Conservation (phyloP, 1,139 yeast species). For the Candida smagusa region DNA sequence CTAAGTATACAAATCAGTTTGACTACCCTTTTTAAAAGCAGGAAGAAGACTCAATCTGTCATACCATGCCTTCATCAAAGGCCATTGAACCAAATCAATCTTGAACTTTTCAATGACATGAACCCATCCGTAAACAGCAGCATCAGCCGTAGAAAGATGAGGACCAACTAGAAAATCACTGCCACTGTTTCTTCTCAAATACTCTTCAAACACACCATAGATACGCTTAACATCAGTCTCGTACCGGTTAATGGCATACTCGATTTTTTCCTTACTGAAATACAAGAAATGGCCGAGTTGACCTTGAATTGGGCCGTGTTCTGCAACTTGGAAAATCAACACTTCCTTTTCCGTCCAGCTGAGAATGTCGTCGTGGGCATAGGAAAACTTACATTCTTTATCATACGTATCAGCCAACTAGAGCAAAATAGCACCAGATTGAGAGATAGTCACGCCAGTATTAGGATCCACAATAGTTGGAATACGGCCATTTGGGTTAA, state of each 20-base stretch:
- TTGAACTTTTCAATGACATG: constrained; percentile 15
- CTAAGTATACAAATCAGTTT: background rate
- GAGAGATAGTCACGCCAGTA: constrained; percentile 45
- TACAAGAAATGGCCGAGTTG: constrained; percentile 48
- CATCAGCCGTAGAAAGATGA: constrained; percentile 53
- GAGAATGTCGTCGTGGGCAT: constrained; percentile 37
- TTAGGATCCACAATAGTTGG: constrained; percentile 52
- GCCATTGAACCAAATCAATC: constrained; percentile 41
- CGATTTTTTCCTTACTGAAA: constrained; percentile 46
- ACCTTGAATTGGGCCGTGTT: constrained; percentile 61
- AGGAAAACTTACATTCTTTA: constrained; percentile 47
- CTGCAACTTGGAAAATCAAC: constrained; percentile 55
- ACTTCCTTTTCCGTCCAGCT: constrained; percentile 53
- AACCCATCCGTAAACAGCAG: constrained; percentile 44
- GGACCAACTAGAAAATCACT: constrained; percentile 54
- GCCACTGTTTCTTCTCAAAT: constrained; percentile 37
- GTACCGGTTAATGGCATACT: constrained; percentile 53
- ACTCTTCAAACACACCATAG: constrained; percentile 50
- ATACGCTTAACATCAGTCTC: constrained; percentile 49
- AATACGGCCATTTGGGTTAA: constrained; percentile 65
- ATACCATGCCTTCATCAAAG: constrained; percentile 43
- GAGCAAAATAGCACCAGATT: constrained; percentile 57
- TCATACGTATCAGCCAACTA: constrained; percentile 60
- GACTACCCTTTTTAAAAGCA: constrained; percentile 33
- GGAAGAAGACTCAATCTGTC: constrained; percentile 34